Conservation (phyloP, 371 early-diverging fungal genomes). For the Rhizopus delemar region DNA sequence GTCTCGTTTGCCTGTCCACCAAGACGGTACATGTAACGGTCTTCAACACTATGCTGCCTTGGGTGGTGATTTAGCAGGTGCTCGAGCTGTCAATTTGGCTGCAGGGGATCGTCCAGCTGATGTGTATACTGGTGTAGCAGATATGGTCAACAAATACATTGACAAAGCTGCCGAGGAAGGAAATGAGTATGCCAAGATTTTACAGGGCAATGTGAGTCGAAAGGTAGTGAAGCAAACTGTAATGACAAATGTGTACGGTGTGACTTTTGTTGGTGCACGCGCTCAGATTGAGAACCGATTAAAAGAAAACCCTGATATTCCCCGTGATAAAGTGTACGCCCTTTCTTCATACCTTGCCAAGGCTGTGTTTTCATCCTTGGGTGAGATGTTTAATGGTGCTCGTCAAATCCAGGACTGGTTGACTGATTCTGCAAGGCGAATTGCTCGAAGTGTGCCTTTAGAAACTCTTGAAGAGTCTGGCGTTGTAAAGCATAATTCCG, state of each 20-base stretch:
- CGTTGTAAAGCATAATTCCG: conserved; percentile 3
- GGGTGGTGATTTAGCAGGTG: conserved; percentile 93
- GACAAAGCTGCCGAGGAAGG: conserved; percentile 66
- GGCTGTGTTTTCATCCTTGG: conserved; percentile 84
- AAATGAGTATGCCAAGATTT: conserved; percentile 54
- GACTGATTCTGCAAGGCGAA: conserved; percentile 83
- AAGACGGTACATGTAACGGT: conserved; percentile 98
- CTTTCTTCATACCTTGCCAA: conserved; percentile 77
- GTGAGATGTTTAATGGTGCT: conserved; percentile 90
- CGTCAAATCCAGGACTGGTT: conserved; percentile 93
- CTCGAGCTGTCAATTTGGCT: conserved; percentile 87
- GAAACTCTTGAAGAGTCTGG: conserved; percentile 58
- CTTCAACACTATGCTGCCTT: conserved; percentile 98
- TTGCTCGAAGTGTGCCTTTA: conserved; percentile 78
- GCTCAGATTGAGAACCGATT: conserved; percentile 86
- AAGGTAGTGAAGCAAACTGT: conserved; percentile 98
- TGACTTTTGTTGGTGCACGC: conserved; percentile 94
- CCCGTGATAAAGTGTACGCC: conserved; percentile 50
- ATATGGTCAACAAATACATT: conserved; percentile 71
- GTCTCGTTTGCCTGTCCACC: conserved; percentile 89
- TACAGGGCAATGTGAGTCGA: conserved; percentile 77
- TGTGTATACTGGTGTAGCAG: conserved; percentile 91
- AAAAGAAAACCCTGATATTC: conserved; percentile 67
- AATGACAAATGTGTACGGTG: conserved; percentile 99
- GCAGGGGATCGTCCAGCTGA: conserved; percentile 90